These are phyloP conservation scores for Penicillium odoratum DNA, from an alignment of 495 filamentous ascomycete species.

Conservation along the genomic window DNA sequence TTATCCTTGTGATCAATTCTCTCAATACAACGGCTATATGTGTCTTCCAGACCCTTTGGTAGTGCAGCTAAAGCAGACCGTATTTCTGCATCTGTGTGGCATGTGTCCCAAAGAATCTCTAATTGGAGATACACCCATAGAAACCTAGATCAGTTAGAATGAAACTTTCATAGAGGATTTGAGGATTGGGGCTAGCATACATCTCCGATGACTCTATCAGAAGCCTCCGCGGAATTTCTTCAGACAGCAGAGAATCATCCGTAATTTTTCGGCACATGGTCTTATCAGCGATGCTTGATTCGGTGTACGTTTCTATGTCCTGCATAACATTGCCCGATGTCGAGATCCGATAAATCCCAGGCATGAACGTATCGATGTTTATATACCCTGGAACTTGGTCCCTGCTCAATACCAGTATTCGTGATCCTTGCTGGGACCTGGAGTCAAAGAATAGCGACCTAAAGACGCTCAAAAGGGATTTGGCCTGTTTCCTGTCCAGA, in stretches of 20 bases:
- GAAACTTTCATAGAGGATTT: not conserved
- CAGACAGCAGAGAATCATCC: slow-evolving; percentile 15
- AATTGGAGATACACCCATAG: slow-evolving; percentile 32
- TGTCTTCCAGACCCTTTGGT: slow-evolving; percentile 29
- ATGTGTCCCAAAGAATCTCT: slow-evolving; percentile 33
- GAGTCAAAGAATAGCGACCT: not conserved
- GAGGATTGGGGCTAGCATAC: not conserved
- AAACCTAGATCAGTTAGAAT: slow-evolving; percentile 19
- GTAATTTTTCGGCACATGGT: slow-evolving; percentile 21
- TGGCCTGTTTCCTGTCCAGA: not conserved
- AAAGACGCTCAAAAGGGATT: not conserved
- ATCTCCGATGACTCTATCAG: not conserved
- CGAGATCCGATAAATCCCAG: slow-evolving; percentile 21
- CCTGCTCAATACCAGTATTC: slow-evolving; percentile 20
- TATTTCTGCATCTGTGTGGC: slow-evolving; percentile 26
- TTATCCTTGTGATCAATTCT: slow-evolving; percentile 18
- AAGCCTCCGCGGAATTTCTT: slow-evolving; percentile 6
- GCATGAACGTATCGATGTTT: slow-evolving; percentile 17
- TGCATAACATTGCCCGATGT: slow-evolving; percentile 22
- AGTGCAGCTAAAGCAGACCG: slow-evolving; percentile 18
- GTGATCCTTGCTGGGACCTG: not conserved
- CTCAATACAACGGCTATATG: slow-evolving; percentile 21
- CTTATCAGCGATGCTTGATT: slow-evolving; percentile 23
- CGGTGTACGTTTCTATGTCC: slow-evolving; percentile 26
- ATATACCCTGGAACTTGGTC: slow-evolving; percentile 23